These are phyloP conservation scores for Puccinia novopanici DNA, from an alignment of 1,284 basidiomycete species.

Conservation along the genomic window DNA sequence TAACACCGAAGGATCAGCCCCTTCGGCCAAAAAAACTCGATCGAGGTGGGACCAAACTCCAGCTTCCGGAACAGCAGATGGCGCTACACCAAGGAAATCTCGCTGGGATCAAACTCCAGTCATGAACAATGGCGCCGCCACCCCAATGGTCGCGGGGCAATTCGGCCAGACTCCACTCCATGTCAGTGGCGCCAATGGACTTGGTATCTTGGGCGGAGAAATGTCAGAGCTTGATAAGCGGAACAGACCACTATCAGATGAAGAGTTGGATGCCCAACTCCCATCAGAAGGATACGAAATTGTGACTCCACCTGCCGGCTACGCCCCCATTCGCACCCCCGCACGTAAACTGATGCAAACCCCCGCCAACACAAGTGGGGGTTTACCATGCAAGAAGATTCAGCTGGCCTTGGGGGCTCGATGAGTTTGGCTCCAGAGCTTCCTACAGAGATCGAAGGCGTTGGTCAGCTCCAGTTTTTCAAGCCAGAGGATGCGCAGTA, in stretches of 20 bases:
- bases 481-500: slow-evolving; percentile 97
- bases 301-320: slow-evolving; percentile 89
- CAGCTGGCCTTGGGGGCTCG: slow-evolving; percentile 79
- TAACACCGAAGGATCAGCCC: slow-evolving; percentile 68
- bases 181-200: slow-evolving; percentile 53
- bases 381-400: slow-evolving; percentile 94
- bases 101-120: slow-evolving; percentile 89
- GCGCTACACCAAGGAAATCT: slow-evolving; percentile 70
- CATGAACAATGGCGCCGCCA: slow-evolving; percentile 54
- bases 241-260: slow-evolving; percentile 89
- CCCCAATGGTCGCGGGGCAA: slow-evolving; percentile 51
- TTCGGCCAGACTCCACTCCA: slow-evolving; percentile 60
- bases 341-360: slow-evolving; percentile 73
- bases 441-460: slow-evolving; percentile 98
- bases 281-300: slow-evolving; percentile 85
- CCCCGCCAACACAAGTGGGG: slow-evolving; percentile 68
- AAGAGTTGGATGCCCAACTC: slow-evolving; percentile 88
- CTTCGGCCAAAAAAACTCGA: slow-evolving; percentile 81
- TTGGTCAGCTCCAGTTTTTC: slow-evolving; percentile 95
- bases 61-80: slow-evolving; percentile 65
- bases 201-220: slow-evolving; percentile 54
- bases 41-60: slow-evolving; percentile 93
- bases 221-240: slow-evolving; percentile 70
- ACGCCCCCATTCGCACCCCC: slow-evolving; percentile 76
- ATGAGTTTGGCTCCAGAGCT: slow-evolving; percentile 80